A percentile compares a stretch with the other conserved stretches of the same genome.
Conservation (phyloP, 164 flowering plant species). For the Taxillus chinensis region DNA sequence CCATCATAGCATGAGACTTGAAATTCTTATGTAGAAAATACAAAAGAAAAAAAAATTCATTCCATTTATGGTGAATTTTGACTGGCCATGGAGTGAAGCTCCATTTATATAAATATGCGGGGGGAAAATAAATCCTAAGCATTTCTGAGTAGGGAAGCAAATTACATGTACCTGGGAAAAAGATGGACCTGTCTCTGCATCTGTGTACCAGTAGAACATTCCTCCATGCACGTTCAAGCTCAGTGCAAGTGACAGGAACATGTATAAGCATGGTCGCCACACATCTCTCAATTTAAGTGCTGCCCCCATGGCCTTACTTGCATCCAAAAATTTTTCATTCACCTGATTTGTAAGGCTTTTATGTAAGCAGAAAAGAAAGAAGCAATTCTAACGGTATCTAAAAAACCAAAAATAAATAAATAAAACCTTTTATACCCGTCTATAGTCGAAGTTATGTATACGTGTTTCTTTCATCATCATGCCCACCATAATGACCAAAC, state of each 20-base stretch:
- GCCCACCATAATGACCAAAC: conserved; percentile 2
- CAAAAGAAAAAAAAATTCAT: too few species aligned
- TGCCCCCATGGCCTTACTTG: not conserved
- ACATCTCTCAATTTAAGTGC: not conserved
- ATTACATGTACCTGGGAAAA: not conserved
- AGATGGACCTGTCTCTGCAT: not conserved
- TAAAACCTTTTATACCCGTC: not conserved
- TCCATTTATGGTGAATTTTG: too few species aligned
- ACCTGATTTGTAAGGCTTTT: not conserved
- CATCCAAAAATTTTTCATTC: conserved; percentile 1
- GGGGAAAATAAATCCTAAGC: not conserved
- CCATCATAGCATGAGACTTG: too few species aligned
- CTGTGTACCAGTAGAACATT: conserved; percentile 4
- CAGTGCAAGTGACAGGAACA: conserved; percentile 2
- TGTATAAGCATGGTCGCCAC: conserved; percentile 6
- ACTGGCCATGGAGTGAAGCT: too few species aligned
- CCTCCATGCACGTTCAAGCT: conserved; percentile 1
- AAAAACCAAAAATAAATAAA: not conserved
- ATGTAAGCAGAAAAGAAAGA: not conserved
- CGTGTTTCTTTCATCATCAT: not conserved
- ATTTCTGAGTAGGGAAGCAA: not conserved
- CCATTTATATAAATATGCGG: too few species aligned
- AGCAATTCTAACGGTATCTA: not conserved
- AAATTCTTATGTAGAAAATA: too few species aligned
- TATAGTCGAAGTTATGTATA: not conserved